These are phyloP conservation scores for Suillus hirtellus DNA, from an alignment of 768 basidiomycete species.

Conservation along the genomic window DNA sequence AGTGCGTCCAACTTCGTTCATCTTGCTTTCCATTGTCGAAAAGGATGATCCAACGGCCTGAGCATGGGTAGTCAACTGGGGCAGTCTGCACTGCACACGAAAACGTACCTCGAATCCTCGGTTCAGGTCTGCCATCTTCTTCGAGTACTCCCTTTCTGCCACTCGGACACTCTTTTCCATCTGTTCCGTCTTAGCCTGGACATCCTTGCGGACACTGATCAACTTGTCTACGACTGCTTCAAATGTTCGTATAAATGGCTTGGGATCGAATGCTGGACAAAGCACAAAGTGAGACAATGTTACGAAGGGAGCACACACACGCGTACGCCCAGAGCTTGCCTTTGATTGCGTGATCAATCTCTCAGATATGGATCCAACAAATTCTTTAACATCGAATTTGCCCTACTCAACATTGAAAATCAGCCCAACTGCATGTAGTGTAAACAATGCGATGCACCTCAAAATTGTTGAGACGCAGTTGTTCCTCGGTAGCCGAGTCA, in stretches of 20 bases:
- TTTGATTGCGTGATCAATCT: conserved; percentile 86
- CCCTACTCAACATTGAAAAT: conserved; percentile 46
- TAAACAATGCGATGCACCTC: conserved; percentile 40
- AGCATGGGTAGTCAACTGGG: conserved; percentile 8
- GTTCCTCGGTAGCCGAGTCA: conserved; percentile 55
- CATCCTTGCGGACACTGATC: conserved; percentile 84
- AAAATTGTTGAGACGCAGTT: conserved; percentile 54
- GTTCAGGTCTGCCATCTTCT: conserved; percentile 90
- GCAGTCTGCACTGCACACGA: not conserved
- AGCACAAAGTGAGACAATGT: conserved; percentile 9
- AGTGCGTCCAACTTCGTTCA: conserved; percentile 91
- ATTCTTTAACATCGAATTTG: conserved; percentile 91
- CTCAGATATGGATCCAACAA: conserved; percentile 83
- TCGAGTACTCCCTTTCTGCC: conserved; percentile 91
- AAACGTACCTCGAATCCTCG: conserved; percentile 85
- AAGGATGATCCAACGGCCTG: conserved; percentile 90
- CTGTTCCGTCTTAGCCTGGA: conserved; percentile 86
- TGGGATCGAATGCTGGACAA: conserved; percentile 83
- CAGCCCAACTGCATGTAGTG: conserved; percentile 11
- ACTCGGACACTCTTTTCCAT: conserved; percentile 89
- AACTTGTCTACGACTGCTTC: conserved; percentile 89
- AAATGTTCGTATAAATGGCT: conserved; percentile 90
- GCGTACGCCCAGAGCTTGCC: conserved; percentile 77
- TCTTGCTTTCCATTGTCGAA: conserved; percentile 83
- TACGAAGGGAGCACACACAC: conserved; percentile 20